A percentile compares a stretch with the other conserved stretches of the same genome.
These are phyloP conservation scores for Phytopythium sindhum DNA, from an alignment of 352 stramenopile genomes.

Conservation along the genomic window DNA sequence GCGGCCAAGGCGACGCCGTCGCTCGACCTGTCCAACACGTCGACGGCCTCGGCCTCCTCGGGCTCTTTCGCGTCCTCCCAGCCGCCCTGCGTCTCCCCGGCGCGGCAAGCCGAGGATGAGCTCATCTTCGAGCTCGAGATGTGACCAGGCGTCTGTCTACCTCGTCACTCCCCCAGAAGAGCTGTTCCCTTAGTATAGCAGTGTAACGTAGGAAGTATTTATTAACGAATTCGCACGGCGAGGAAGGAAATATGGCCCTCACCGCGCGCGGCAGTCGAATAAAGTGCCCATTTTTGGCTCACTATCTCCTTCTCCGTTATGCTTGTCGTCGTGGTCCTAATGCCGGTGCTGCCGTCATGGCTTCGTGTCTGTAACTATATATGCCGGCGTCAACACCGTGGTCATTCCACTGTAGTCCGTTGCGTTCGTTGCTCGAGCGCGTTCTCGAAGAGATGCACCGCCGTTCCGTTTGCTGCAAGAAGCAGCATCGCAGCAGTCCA, in stretches of 20 bases:
- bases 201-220: conserved; percentile 1
- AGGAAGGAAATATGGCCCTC: too few relatives aligned
- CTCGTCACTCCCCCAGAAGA: neutral
- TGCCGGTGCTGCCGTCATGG: too few relatives aligned
- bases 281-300: neutral
- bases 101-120: conserved; percentile 9
- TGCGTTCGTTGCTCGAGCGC: too few relatives aligned
- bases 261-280: neutral
- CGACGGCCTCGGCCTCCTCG: conserved; percentile 31
- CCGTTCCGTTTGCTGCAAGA: too few relatives aligned
- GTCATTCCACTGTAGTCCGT: too few relatives aligned
- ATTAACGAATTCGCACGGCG: neutral
- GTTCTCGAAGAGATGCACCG: too few relatives aligned
- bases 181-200: neutral
- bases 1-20: conserved; percentile 10
- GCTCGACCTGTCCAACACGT: conserved; percentile 33
- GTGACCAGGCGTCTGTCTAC: conserved; percentile 1
- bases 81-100: conserved; percentile 2
- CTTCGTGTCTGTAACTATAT: too few relatives aligned
- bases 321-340: too few relatives aligned
- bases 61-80: conserved; percentile 11
- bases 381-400: too few relatives aligned
- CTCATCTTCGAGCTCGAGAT: conserved; percentile 44
- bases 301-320: neutral
- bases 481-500: too few relatives aligned